Percentiles rank a stretch among this genome's conserved stretches.
Evolutionary conservation across 805 yeast genomes (phyloP).

Genomic region (Yarrowia yakushimensis): DNA sequence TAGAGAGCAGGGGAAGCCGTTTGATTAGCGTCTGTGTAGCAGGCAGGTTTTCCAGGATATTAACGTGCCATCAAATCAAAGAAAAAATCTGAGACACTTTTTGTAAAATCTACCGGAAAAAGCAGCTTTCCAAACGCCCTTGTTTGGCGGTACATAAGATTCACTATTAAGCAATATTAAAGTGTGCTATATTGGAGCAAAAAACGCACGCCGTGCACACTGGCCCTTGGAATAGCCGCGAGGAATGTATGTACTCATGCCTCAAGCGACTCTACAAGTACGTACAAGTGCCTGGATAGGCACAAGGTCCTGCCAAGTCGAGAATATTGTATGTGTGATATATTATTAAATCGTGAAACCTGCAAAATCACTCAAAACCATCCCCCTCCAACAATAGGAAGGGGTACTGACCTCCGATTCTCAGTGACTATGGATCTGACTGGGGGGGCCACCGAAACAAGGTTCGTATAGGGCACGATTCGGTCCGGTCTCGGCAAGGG

Average conservation of each 20-base stretch:
- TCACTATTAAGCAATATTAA: constrained; percentile 8
- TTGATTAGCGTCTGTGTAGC: no score
- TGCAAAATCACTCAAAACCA: no score
- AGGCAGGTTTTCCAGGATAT: no score
- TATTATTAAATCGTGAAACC: no score
- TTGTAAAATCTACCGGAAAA: no score
- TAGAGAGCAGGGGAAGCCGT: no score
- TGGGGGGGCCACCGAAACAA: neutral
- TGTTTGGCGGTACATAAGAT: neutral
- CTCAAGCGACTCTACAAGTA: no score
- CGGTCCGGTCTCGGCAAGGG: neutral
- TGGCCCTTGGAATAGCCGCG: neutral
- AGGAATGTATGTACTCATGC: neutral
- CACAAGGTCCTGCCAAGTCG: neutral
- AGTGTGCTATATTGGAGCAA: constrained; percentile 1
- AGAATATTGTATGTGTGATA: no score
- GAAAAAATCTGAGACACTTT: no score
- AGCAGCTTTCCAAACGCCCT: neutral
- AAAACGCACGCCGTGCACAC: constrained; percentile 7
- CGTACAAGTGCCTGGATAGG: no score
- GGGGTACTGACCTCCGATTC: no score
- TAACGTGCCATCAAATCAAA: neutral
- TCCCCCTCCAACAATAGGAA: no score
- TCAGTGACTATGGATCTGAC: neutral
- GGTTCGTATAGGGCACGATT: neutral